Base-by-base conservation (phyloP, 148 eudicot species). In the Silene conica region DNA sequence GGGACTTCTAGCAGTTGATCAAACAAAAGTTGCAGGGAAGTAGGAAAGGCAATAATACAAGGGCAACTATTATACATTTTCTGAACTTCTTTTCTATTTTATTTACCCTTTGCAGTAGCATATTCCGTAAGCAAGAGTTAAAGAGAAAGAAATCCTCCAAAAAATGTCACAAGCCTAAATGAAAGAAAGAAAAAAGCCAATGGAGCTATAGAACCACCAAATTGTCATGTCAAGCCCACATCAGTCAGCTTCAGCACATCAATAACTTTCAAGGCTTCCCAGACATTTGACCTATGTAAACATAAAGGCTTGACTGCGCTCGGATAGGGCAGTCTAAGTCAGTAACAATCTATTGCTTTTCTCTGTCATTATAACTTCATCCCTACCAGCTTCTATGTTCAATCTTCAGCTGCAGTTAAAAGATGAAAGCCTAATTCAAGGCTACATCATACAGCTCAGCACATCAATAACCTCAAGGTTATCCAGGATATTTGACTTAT, bases 211-310 rank as follows among this genome's bases (percentile, higher is more conserved):
- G 34, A 31, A 31, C 34, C 34, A 31, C 34, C 34, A 31, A 3
- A 31, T 31, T 31, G 34, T 31, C 5, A 31, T 31, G 34, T 31
- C 34, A 31, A 31, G 3, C 34, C 34, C 34, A 31, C 34, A 31
- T 31, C 34, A 31, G 34, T 31, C 34, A 31, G 34, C 34, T 31
- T 31, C 34, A 31, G 60, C 67, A 73, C 65, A 63, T 48, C 45
- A 22, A 25, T 46, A 23, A 9, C 26, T 38, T 67, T 25, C 13
- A 19, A 31, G 52, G 28, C 43, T 67, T 25, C 43, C 55, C 23
- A 9, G n/a, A 21, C n/a, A n/a, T 45, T 68, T 48, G 56, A 43
- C 52, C 67, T 66, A 38, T 66, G 16, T 20, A 66, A 66, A 60
- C 48, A n/a, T 19, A 66, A 34, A 38, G 70, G 31, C 34, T 20